A percentile compares a stretch with the other conserved stretches of the same genome.
These are phyloP conservation scores for Violaceomyces palustris DNA, from an alignment of 1,284 basidiomycete genomes.

Conservation along the genomic window DNA sequence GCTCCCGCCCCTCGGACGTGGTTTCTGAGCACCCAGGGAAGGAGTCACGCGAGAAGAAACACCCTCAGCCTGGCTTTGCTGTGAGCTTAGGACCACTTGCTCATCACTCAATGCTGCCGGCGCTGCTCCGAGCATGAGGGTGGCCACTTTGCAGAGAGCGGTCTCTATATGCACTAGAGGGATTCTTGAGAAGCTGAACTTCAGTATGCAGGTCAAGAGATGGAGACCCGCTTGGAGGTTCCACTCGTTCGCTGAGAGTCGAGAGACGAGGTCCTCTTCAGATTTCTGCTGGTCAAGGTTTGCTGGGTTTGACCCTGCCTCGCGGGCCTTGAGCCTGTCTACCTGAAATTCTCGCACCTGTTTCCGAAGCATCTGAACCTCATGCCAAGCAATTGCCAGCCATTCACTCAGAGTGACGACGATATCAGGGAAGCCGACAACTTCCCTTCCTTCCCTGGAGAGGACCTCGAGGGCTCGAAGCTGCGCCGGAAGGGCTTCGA, in stretches of 20 bases:
- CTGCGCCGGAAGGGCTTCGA: constrained; percentile 29
- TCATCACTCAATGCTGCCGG: background rate
- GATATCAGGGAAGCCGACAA: constrained; percentile 40
- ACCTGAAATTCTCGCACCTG: background rate
- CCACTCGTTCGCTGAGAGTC: constrained; percentile 32
- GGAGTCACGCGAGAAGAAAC: background rate
- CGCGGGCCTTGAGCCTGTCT: constrained; percentile 5
- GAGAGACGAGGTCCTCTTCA: background rate
- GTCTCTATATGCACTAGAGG: constrained; percentile 33
- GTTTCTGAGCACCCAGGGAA: constrained; percentile 1
- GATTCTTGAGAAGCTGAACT: constrained; percentile 44
- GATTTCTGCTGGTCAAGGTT: constrained; percentile 7
- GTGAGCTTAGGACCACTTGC: background rate
- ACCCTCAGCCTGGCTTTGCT: constrained; percentile 2
- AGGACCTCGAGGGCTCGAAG: constrained; percentile 41
- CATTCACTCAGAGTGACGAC: constrained; percentile 33
- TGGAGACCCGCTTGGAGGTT: constrained; percentile 33
- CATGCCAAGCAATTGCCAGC: constrained; percentile 33
- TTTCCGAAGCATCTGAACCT: constrained; percentile 36
- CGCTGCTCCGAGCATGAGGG: constrained; percentile 23
- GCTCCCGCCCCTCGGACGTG: background rate
- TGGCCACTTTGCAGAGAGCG: constrained; percentile 26
- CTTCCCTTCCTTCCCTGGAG: constrained; percentile 44
- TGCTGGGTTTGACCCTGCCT: background rate
- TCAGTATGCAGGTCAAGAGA: constrained; percentile 41